phyloP scores from a whole-genome alignment of 805 yeast species.

The Pichia deserticola region DNA sequence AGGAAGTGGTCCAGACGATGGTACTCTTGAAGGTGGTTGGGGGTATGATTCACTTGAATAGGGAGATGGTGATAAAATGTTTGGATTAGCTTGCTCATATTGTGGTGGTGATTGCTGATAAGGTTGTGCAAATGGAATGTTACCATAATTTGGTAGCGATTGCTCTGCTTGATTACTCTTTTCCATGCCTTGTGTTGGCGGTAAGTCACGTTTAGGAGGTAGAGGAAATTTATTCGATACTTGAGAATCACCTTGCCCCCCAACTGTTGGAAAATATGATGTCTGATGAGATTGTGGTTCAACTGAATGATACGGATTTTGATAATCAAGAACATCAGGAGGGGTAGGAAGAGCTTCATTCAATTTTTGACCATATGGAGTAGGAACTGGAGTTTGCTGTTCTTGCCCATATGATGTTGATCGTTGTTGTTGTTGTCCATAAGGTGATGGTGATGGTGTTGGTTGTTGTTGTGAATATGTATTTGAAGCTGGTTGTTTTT shows the following conservation, averaged over 20 bases:
- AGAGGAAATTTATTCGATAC: too few species aligned
- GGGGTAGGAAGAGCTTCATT: constrained; percentile 3
- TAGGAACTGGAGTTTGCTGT: too few species aligned
- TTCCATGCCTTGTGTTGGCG: neutral
- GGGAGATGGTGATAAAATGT: neutral
- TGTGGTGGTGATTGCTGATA: neutral
- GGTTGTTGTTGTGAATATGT: constrained; percentile 6
- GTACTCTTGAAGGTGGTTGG: neutral
- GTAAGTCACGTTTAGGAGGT: neutral
- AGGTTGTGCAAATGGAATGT: too few species aligned
- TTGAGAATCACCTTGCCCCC: too few species aligned
- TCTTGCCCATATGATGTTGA: too few species aligned
- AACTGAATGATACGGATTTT: constrained; percentile 3
- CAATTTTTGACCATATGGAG: too few species aligned
- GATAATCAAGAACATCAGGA: constrained; percentile 1
- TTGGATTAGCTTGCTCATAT: neutral
- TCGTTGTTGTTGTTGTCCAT: neutral
- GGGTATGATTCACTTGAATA: too few species aligned
- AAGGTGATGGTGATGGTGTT: constrained; percentile 10
- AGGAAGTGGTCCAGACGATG: neutral
- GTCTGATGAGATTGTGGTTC: neutral
- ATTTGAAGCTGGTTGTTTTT: too few species aligned
- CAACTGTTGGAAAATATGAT: too few species aligned
- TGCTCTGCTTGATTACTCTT: neutral
- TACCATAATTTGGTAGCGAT: neutral